These are phyloP conservation scores for Neostapfia colusana DNA, from an alignment of 176 grass and related monocot genomes.

Conservation along the genomic window DNA sequence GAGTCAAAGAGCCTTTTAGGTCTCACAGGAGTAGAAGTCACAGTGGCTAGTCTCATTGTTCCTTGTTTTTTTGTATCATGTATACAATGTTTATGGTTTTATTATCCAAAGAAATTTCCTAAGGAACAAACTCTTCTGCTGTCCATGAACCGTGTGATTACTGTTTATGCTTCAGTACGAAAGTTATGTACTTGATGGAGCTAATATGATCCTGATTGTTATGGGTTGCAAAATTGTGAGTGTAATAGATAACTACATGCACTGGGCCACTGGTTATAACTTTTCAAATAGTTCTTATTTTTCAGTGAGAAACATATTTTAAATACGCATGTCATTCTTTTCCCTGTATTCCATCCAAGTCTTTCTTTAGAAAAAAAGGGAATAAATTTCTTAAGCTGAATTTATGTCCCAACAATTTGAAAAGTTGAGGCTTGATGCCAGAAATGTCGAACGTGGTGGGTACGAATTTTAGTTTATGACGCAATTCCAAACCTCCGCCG, in stretches of 20 bases:
- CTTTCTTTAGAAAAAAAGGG: too few species aligned
- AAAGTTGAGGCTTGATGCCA: neutral
- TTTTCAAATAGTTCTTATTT: neutral
- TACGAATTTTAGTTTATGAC: neutral
- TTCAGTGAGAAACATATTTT: neutral
- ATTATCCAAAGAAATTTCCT: neutral
- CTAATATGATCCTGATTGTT: neutral
- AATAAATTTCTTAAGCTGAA: too few species aligned
- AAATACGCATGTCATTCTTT: neutral
- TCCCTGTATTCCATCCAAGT: neutral
- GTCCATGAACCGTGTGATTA: neutral
- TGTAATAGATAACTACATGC: neutral
- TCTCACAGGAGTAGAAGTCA: conserved; percentile 39
- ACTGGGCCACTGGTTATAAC: too few species aligned
- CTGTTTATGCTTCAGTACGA: neutral
- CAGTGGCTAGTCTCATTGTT: conserved; percentile 13
- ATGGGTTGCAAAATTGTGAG: neutral
- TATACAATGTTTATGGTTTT: conserved; percentile 32
- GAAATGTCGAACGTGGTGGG: neutral
- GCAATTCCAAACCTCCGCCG: neutral
- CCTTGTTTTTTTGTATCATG: conserved; percentile 29
- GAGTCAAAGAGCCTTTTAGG: conserved; percentile 22
- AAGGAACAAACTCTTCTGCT: neutral
- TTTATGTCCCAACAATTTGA: neutral
- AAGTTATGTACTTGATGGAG: neutral